phyloP scores from a whole-genome alignment of 805 yeast genomes.

The Barnettozyma pratensis region DNA sequence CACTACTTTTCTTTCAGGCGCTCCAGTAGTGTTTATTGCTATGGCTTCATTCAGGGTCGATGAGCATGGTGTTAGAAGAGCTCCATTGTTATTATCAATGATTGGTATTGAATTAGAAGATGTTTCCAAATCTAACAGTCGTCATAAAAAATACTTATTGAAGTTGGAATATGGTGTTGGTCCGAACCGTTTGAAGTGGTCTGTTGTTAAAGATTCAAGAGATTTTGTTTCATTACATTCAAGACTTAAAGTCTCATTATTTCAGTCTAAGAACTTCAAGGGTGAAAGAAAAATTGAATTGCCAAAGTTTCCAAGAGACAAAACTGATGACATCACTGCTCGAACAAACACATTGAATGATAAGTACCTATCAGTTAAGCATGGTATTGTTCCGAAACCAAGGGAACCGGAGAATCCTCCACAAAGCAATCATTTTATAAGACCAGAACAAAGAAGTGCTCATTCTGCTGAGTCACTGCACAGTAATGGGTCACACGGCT shows the following conservation, averaged over 20 bases:
- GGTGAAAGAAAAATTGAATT: slow-evolving; percentile 26
- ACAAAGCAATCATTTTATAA: neutral
- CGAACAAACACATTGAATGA: slow-evolving; percentile 20
- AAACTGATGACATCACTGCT: slow-evolving; percentile 1
- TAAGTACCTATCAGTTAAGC: slow-evolving; percentile 17
- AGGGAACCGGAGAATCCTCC: neutral
- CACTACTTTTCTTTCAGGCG: slow-evolving; percentile 54
- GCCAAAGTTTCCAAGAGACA: slow-evolving; percentile 33
- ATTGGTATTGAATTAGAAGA: slow-evolving; percentile 61
- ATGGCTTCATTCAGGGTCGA: slow-evolving; percentile 74
- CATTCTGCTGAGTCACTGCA: neutral
- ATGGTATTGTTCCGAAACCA: neutral
- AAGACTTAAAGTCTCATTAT: slow-evolving; percentile 49
- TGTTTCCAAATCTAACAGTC: slow-evolving; percentile 30
- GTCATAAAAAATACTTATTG: slow-evolving; percentile 47
- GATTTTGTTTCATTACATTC: slow-evolving; percentile 73
- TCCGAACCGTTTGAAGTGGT: slow-evolving; percentile 72
- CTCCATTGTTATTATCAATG: slow-evolving; percentile 75
- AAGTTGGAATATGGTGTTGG: slow-evolving; percentile 91
- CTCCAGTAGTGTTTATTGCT: slow-evolving; percentile 69
- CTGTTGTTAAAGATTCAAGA: slow-evolving; percentile 62
- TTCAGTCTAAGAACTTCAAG: slow-evolving; percentile 29
- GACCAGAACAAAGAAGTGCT: neutral
- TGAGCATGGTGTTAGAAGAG: slow-evolving; percentile 69
- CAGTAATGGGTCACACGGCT: slow-evolving; percentile 4